Evolutionary conservation across 192 early-diverging fungal genomes (phyloP).

Genomic region (Nowakowskiella sp.): DNA sequence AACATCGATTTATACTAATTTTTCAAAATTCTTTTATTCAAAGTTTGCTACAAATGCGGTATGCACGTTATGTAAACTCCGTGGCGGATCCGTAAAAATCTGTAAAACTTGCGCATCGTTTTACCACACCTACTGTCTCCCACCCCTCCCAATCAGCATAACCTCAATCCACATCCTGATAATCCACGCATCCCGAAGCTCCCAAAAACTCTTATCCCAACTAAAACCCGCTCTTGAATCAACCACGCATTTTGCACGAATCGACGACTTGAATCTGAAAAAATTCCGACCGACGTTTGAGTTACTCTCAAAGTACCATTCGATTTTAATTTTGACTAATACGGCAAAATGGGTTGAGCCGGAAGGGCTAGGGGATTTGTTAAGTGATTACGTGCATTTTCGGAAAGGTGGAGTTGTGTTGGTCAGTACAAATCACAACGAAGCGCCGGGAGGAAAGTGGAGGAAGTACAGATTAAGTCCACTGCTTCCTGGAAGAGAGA

Average conservation of each 20-base stretch:
- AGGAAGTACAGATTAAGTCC: slow-evolving; percentile 3
- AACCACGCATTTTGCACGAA: not conserved
- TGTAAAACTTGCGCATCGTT: not conserved
- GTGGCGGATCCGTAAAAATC: slow-evolving; percentile 3
- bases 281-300: not conserved
- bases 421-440: not conserved
- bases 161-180: not conserved
- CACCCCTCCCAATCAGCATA: not conserved
- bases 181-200: not conserved
- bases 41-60: slow-evolving; percentile 1
- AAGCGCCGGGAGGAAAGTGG: slow-evolving; percentile 4
- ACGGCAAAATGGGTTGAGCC: slow-evolving; percentile 1
- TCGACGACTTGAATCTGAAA: not conserved
- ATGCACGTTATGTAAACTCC: not conserved
- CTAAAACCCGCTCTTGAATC: not conserved
- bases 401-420: slow-evolving; percentile 2
- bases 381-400: not conserved
- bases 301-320: not conserved
- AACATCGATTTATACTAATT: not conserved
- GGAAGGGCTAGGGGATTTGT: slow-evolving; percentile 1
- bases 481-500: slow-evolving; percentile 2
- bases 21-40: not conserved
- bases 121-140: slow-evolving; percentile 4
- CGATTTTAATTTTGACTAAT: not conserved
- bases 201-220: not conserved